Percentiles rank a stretch among this genome's conserved stretches.
Evolutionary conservation across 306 rosid genomes (phyloP).

Genomic region (Castanopsis chinensis): DNA sequence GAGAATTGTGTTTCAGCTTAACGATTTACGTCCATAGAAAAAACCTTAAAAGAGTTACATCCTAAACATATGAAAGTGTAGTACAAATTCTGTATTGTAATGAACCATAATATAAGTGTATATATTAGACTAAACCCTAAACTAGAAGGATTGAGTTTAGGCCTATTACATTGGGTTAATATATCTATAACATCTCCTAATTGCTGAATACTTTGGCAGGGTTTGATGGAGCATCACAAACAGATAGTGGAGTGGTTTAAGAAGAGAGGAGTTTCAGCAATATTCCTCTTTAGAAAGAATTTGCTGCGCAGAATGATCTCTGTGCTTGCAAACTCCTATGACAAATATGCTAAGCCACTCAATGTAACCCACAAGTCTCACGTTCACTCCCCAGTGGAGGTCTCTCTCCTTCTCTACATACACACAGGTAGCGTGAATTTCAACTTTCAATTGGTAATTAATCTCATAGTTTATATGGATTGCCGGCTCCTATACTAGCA

Average conservation of each 20-base stretch:
- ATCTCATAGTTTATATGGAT: background rate
- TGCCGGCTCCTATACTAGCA: slow-evolving; percentile 60
- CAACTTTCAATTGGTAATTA: background rate
- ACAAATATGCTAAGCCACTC: slow-evolving; percentile 55
- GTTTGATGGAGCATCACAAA: slow-evolving; percentile 46
- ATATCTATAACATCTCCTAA: too few species aligned
- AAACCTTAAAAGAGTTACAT: too few species aligned
- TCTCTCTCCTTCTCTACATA: background rate
- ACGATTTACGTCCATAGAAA: too few species aligned
- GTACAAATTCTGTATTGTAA: too few species aligned
- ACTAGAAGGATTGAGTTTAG: too few species aligned
- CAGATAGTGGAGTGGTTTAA: slow-evolving; percentile 58
- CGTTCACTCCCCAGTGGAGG: slow-evolving; percentile 59
- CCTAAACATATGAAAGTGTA: too few species aligned
- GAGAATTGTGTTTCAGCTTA: too few species aligned
- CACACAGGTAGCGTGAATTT: background rate
- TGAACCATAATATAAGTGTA: too few species aligned
- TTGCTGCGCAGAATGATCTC: slow-evolving; percentile 68
- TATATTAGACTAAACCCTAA: too few species aligned
- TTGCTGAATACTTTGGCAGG: slow-evolving; percentile 15
- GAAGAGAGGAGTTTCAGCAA: slow-evolving; percentile 40
- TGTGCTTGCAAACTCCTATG: slow-evolving; percentile 53
- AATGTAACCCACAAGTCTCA: slow-evolving; percentile 76
- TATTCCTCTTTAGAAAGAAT: slow-evolving; percentile 60
- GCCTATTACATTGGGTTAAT: too few species aligned